A percentile compares a stretch with the other conserved stretches of the same genome.
These are phyloP conservation scores for Citrus sinensis DNA, from an alignment of 345 rosid species.

Conservation along the genomic window DVS_A1.0 CM039163.1:7579001-7579500, in stretches of 20 bases:
- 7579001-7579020: too few relatives aligned
- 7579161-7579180: slow-evolving; percentile 48
- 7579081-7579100: not conserved
- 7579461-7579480: not conserved
- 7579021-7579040: not conserved
- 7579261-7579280: not conserved
- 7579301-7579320: not conserved
- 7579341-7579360: not conserved
- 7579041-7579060: not conserved
- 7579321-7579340: not conserved
- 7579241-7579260: not conserved
- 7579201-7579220: slow-evolving; percentile 46
- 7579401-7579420: not conserved
- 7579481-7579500: not conserved
- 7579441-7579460: not conserved
- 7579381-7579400: slow-evolving; percentile 1
- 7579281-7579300: not conserved
- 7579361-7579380: not conserved
- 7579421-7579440: not conserved
- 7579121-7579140: slow-evolving; percentile 44
- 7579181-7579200: slow-evolving; percentile 49
- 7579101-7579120: slow-evolving; percentile 43
- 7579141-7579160: slow-evolving; percentile 48
- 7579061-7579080: not conserved
- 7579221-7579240: slow-evolving; percentile 30